Conservation (phyloP, 306 rosid species). For the Adenanthera pavonina region DNA sequence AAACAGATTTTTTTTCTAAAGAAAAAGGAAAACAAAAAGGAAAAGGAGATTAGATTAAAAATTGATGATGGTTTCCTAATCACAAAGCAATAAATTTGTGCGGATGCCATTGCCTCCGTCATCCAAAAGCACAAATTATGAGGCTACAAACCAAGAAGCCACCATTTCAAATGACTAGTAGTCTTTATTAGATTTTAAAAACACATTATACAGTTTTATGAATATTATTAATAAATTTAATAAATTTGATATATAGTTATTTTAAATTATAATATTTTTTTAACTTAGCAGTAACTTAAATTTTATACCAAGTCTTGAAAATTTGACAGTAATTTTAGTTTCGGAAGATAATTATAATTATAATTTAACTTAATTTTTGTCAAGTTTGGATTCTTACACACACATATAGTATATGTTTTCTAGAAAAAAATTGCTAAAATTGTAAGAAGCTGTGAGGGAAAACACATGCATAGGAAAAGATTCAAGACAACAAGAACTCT, state of each 20-base stretch:
- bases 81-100: conserved; percentile 34
- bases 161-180: neutral
- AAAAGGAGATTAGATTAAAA: neutral
- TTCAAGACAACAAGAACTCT: neutral
- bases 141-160: conserved; percentile 4
- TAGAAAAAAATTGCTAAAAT: neutral
- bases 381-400: too few relatives aligned
- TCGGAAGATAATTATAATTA: too few relatives aligned
- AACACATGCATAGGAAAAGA: conserved; percentile 1
- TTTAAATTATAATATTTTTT: too few relatives aligned
- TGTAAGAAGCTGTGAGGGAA: neutral
- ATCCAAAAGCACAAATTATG: conserved; percentile 13
- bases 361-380: too few relatives aligned
- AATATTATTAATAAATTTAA: too few relatives aligned
- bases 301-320: too few relatives aligned
- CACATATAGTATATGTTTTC: too few relatives aligned
- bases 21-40: neutral
- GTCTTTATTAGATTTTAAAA: too few relatives aligned
- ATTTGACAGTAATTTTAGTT: too few relatives aligned
- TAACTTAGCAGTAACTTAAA: too few relatives aligned
- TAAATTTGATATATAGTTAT: too few relatives aligned
- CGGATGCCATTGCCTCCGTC: neutral
- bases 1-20: neutral
- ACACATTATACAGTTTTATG: too few relatives aligned
- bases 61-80: conserved; percentile 25